phyloP scores from a whole-genome alignment of 2,329 filamentous ascomycete species.

The Polytolypa hystricis region DNA sequence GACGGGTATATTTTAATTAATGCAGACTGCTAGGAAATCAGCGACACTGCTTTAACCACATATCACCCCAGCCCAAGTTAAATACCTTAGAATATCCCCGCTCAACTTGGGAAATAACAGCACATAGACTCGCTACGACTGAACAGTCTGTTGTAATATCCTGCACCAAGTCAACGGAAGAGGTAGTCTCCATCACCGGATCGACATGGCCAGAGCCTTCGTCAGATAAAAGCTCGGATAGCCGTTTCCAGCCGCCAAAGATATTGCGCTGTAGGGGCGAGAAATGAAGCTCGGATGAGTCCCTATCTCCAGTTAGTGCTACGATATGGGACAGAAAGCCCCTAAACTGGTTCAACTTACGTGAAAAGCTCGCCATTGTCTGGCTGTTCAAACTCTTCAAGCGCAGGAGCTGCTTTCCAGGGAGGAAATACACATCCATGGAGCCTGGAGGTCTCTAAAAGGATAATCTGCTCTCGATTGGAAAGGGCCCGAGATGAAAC shows the following conservation, averaged over 20 bases:
- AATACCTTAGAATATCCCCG: constrained; percentile 58
- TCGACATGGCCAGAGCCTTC: constrained; percentile 16
- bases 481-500: constrained; percentile 50
- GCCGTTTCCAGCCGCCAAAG: constrained; percentile 77
- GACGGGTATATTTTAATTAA: constrained; percentile 69
- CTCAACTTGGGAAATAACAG: constrained; percentile 58
- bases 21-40: constrained; percentile 43
- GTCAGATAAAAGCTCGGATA: constrained; percentile 49
- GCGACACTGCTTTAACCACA: not conserved
- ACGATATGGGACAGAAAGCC: too few species aligned
- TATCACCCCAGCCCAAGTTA: too few species aligned
- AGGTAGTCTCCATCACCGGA: constrained; percentile 45
- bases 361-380: constrained; percentile 47
- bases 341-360: constrained; percentile 48
- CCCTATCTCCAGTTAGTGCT: constrained; percentile 38
- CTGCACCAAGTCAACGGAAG: constrained; percentile 74
- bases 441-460: constrained; percentile 66
- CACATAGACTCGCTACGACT: constrained; percentile 89
- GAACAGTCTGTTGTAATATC: constrained; percentile 95
- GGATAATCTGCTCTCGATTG: constrained; percentile 61
- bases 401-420: constrained; percentile 57
- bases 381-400: constrained; percentile 49
- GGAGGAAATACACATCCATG: constrained; percentile 77
- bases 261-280: constrained; percentile 62
- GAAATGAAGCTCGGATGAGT: constrained; percentile 57